Evolutionary conservation across 805 yeast species (phyloP).

Genomic region (Starmerella ratchasimensis): DNA sequence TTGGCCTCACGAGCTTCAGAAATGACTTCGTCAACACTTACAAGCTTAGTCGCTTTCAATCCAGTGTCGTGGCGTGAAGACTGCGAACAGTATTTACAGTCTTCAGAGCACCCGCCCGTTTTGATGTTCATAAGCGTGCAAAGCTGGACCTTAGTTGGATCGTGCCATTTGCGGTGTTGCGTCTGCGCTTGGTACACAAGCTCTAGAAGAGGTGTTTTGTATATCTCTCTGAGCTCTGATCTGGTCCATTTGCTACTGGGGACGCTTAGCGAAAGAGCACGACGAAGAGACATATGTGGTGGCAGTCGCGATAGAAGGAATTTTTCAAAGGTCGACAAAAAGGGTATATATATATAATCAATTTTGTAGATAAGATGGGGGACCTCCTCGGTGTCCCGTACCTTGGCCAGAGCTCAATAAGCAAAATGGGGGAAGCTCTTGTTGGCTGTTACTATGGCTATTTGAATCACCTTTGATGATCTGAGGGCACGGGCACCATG

Average conservation of each 20-base stretch:
- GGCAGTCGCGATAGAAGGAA: neutral
- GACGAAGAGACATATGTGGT: neutral
- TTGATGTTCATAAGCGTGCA: slow-evolving; percentile 65
- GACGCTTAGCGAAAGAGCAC: slow-evolving; percentile 2
- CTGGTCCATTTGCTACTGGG: slow-evolving; percentile 38
- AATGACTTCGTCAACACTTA: slow-evolving; percentile 47
- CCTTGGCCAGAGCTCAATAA: too few relatives aligned
- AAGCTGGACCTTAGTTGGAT: slow-evolving; percentile 56
- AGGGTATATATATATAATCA: too few relatives aligned
- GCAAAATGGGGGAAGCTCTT: too few relatives aligned
- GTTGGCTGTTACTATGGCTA: too few relatives aligned
- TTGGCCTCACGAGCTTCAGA: slow-evolving; percentile 53
- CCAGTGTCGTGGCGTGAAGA: slow-evolving; percentile 58
- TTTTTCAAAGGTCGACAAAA: too few relatives aligned
- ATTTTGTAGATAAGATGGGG: too few relatives aligned
- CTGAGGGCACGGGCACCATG: too few relatives aligned
- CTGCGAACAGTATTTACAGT: slow-evolving; percentile 71
- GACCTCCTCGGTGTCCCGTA: too few relatives aligned
- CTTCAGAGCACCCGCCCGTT: slow-evolving; percentile 72
- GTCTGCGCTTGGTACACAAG: slow-evolving; percentile 45
- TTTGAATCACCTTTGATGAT: too few relatives aligned
- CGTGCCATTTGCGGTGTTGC: slow-evolving; percentile 54
- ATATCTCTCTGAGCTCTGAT: slow-evolving; percentile 45
- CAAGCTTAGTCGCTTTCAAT: slow-evolving; percentile 51
- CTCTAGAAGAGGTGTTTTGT: slow-evolving; percentile 52